Evolutionary conservation across 2,329 filamentous ascomycete genomes (phyloP), one percentile per base, ranked within the genome.

Genomic region (Thelonectria olida): DNA sequence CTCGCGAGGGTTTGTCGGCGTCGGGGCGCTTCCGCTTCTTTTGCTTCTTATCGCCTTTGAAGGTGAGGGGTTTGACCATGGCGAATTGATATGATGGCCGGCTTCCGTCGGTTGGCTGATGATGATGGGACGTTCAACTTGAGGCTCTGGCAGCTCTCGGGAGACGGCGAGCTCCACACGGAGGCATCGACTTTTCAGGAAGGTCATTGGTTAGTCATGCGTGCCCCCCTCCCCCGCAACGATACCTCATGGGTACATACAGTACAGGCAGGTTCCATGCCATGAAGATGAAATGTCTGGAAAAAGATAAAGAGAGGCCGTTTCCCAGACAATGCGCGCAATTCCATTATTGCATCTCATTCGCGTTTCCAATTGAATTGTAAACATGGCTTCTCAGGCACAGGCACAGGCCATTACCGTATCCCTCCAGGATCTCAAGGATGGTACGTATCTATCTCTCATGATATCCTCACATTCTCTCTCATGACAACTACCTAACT

Each of bases 11-110:
- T 61, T 83, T 80, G 42, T 87, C 82, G 42, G 80, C 80, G 53
- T 83, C 81, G 48, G 85, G 79, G 69, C 92, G 88, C 85, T 97
- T 97, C 76, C 93, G 87, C 84, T 97, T 97, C 79, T 96, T 97
- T 61, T 87, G 81, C 81, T 96, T 96, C 79, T 96, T 97, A 81
- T 99, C 96, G 83, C 96, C 96, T 81, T 99, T 99, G 85, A 99
- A 99, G 49, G 88, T 84, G 60, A 99, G 86, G 48, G 95, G 90
- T 77, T 97, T 97, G 70, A 97, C 90, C 92, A 96, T 96, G 63
- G 23, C 17, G 15, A 34, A 25, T 41, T 31, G 39, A 45, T 31
- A 34, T n/a, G 23, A 25, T 34, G 17, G 49, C 20, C 41, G 10
- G 17, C 38, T 17, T 42, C 47, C 48, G 58, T 61, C 44, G 54